Base-by-base conservation (phyloP, 768 basidiomycete genomes). In the Pleurotus tuber-regium region DNA sequence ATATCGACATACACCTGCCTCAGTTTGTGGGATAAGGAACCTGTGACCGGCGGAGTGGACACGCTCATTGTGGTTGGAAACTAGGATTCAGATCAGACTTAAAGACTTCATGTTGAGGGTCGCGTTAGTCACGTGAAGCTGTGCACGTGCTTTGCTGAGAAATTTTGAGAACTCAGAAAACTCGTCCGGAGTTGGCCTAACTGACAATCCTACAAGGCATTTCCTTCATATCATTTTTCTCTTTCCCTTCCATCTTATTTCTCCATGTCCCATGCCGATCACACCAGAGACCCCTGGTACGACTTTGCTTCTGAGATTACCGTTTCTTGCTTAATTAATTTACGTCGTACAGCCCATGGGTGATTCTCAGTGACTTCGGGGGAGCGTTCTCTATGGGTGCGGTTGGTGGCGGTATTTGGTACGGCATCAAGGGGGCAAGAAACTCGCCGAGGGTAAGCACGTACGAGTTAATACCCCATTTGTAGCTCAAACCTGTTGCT, bases 361-460 rank as follows among this genome's bases (percentile, higher is more conserved):
- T 98, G 47, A 89, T 98, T 66, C 86, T 98, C 61, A 97, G 92
- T 76, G 96, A 98, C 75, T 96, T 95, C 70, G 95, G 96, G 54
- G 95, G 93, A 55, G 94, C 95, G 10, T 96, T 97, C 70, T 83
- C 95, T 14, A 98, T 98, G 95, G 95, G 95, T 67, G 92, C 94
- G 29, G 86, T 98, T 50, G 96, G 96, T 61, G 96, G 96, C 63
- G 93, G 90, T 57, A 92, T 98, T 64, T 98, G 96, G 96, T 94
- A 98, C 71, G 92, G 94, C 51, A 93, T 98, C 60, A 98, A 98
- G 73, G 96, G 96, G 54, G 93, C 94, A 5, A 81, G 96, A 61
- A 98, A 98, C 71, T 96, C 93, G 54, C 96, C 96, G 52, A 78
- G 90, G 66, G 95, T 95, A 63, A 49, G 87, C 72, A 1, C 29